Conservation (phyloP, 1,284 basidiomycete species). For the Tylopilus microsporus region DNA sequence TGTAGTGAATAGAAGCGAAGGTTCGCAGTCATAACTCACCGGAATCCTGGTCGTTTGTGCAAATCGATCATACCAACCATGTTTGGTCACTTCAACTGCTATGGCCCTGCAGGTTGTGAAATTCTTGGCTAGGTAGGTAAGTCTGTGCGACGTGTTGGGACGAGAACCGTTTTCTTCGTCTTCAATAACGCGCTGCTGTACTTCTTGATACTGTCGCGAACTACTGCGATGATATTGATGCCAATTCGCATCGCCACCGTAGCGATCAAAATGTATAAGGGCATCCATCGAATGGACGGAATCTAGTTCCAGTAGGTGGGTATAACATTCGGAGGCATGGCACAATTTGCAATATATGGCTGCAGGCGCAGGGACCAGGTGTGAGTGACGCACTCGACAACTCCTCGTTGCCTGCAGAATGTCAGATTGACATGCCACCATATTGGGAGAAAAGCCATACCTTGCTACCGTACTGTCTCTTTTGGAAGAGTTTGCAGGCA, state of each 20-base stretch:
- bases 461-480: slow-evolving; percentile 17
- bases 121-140: slow-evolving; percentile 37
- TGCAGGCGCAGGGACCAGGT: slow-evolving; percentile 21
- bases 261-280: slow-evolving; percentile 30
- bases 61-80: slow-evolving; percentile 52
- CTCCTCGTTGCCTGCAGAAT: slow-evolving; percentile 16
- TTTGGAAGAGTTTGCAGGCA: slow-evolving; percentile 30
- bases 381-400: slow-evolving; percentile 23
- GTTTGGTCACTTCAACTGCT: slow-evolving; percentile 31
- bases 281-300: slow-evolving; percentile 53
- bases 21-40: slow-evolving; percentile 14
- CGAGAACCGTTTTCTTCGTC: slow-evolving; percentile 36
- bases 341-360: slow-evolving; percentile 47
- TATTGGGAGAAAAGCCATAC: slow-evolving; percentile 5
- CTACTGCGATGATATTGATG: slow-evolving; percentile 43
- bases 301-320: slow-evolving; percentile 41
- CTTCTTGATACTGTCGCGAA: slow-evolving; percentile 26
- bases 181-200: slow-evolving; percentile 21
- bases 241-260: slow-evolving; percentile 37
- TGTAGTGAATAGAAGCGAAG: not conserved
- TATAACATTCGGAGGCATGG: slow-evolving; percentile 47
- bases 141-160: slow-evolving; percentile 32
- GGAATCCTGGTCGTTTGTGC: slow-evolving; percentile 21
- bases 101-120: slow-evolving; percentile 43
- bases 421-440: not conserved